These are phyloP conservation scores for Podospora bellae-mahoneyi DNA, from an alignment of 495 filamentous ascomycete genomes.

Conservation along the genomic window DNA sequence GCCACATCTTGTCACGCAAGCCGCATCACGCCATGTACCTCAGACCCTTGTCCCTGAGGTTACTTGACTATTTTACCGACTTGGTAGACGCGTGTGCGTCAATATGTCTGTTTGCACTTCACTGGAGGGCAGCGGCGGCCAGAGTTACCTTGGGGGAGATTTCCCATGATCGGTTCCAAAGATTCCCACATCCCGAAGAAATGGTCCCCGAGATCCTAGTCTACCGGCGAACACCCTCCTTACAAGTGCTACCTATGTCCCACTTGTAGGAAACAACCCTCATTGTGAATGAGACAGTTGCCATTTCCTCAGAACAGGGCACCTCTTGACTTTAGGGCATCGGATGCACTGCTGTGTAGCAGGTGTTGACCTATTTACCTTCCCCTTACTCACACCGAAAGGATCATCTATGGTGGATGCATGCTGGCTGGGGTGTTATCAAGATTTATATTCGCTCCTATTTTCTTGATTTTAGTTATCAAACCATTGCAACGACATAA, in stretches of 20 bases:
- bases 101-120: background rate
- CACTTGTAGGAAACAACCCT: background rate
- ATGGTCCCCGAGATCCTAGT: slow-evolving; percentile 7
- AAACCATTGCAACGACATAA: background rate
- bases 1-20: background rate
- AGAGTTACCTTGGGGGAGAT: background rate
- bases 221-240: background rate
- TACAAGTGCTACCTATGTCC: background rate
- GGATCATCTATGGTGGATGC: background rate
- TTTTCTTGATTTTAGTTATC: background rate
- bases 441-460: background rate
- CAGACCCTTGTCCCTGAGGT: background rate
- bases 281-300: slow-evolving; percentile 17
- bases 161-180: background rate
- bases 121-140: background rate
- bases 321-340: background rate
- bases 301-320: slow-evolving; percentile 9
- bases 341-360: background rate
- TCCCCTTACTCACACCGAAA: background rate
- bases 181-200: slow-evolving; percentile 15
- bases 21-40: slow-evolving; percentile 9
- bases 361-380: background rate
- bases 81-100: background rate
- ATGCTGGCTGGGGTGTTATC: background rate
- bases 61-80: background rate